Evolutionary conservation across 2,329 filamentous ascomycete genomes (phyloP), one percentile per base, ranked within the genome.

Genomic region (Calonectria naviculata): DNA sequence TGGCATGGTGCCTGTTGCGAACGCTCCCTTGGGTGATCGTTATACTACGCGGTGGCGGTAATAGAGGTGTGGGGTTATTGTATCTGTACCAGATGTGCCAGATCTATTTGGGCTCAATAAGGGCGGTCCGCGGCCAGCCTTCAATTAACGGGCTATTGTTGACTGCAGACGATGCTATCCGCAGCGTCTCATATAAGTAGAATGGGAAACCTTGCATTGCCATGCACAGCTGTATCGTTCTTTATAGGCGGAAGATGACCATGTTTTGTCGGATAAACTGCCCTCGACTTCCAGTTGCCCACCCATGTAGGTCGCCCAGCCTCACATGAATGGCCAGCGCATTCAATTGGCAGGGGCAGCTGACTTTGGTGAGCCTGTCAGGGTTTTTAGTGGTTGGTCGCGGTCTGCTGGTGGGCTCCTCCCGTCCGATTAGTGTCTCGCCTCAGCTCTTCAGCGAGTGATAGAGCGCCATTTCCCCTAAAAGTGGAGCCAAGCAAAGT

Each of bases 381-480:
- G 38, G 17, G 26, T 29, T 70, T 63, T 70, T 62, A 70, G 63
- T 70, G 68, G 68, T 49, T 66, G 31, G 28, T 17, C 29, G 17
- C 44, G 54, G 65, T 41, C 29, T 42, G 60, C 24, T 64, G 28
- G 67, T 64, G 67, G 67, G 41, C 29, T 49, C 41, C 24, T 47
- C 28, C 49, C 47, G 28, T 49, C 42, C 24, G 13, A 36, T 66
- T 54, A 62, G 54, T 54, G 54, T 26, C 54, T 54, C 49, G 21
- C 52, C 36, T 29, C 34, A n/a, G 15, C 47, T 15, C n/a, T 49
- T 21, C 31, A 60, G 63, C 63, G 62, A 70, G 65, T 71, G 15
- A 26, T 19, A 19, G 47, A n/a, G 31, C 65, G 49, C 46, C 38
- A 64, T 58, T 38, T 41, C 49, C 3, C 3, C 24, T 6, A 49